Base-by-base conservation (phyloP, 345 rosid species). In the Rhizophora mangle region DNA sequence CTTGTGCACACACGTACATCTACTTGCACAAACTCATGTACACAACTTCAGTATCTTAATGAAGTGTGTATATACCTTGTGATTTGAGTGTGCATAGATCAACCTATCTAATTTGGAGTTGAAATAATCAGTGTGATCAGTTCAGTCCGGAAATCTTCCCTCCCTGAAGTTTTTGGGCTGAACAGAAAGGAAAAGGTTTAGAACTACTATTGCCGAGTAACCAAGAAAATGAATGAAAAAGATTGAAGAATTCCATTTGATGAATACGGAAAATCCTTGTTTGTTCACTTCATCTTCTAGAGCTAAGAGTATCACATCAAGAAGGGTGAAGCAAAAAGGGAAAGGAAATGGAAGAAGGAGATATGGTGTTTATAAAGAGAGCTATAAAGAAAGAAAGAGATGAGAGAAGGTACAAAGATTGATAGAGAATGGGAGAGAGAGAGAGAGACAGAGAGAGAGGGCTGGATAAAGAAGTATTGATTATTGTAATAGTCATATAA, bases 401-500 rank as follows among this genome's bases (percentile, higher is more conserved):
- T 27, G 15, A 54, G 30, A 34, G 46, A 10, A 36, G 55, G 57
- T 56, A 36, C 39, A 71, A 70, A 76, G 64, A 61, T 62, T 51
- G 69, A 69, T 47, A 46, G 54, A 61, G 70, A 71, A 36, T 74
- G 46, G 57, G 16, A 37, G 72, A 72, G 75, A 68, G 73, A 11
- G 49, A 60, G 53, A 72, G 26, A 36, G 64, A 26, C 72, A 39
- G 27, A 6, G 61, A 19, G 24, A 32, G 6, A 47, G 30, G 49
- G 43, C 57, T 5, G 46, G 72, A 72, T 18, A 67, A 56, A 70
- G 67, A 75, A 65, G 65, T 80, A 71, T 81, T 80, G 84, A 85
- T 77, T 83, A 83, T 79, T 81, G 84, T 81, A 77, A 58, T 70
- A 73, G 72, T 79, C 67, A 71, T 78, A 82, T 70, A 69, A 57